Evolutionary conservation across 2,329 filamentous ascomycete genomes (phyloP).

Genomic region (Colletotrichum gigasporum): DNA sequence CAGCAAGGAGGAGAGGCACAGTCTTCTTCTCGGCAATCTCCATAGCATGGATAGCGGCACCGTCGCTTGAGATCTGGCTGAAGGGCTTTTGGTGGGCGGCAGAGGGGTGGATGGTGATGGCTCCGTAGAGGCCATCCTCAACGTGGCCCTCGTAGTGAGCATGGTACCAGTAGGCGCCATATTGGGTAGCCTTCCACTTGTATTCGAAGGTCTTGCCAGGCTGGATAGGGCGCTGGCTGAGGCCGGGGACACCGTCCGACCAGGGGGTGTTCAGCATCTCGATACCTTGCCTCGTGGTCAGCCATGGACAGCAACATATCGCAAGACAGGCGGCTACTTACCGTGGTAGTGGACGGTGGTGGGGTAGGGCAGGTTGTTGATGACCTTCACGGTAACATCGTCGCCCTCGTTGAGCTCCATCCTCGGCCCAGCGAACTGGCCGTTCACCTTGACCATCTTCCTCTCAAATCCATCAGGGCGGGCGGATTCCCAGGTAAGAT

Average conservation of each 20-base stretch:
- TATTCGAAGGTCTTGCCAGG: constrained; percentile 60
- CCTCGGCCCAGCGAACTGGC: constrained; percentile 68
- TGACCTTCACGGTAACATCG: constrained; percentile 52
- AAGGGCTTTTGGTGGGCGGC: constrained; percentile 53
- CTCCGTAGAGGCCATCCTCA: constrained; percentile 68
- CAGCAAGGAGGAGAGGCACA: constrained; percentile 61
- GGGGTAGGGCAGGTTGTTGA: constrained; percentile 57
- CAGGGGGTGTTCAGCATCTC: constrained; percentile 55
- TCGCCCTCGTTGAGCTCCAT: constrained; percentile 64
- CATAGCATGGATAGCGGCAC: constrained; percentile 46
- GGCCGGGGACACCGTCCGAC: constrained; percentile 68
- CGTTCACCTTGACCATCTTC: constrained; percentile 64
- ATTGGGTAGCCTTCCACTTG: constrained; percentile 62
- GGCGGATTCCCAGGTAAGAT: constrained; percentile 47
- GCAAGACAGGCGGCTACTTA: constrained; percentile 21
- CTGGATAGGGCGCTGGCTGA: constrained; percentile 62
- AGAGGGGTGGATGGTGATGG: constrained; percentile 59
- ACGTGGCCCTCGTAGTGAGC: constrained; percentile 64
- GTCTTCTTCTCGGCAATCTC: constrained; percentile 56
- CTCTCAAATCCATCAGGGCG: constrained; percentile 55
- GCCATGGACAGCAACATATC: neutral
- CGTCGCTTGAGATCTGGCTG: constrained; percentile 54
- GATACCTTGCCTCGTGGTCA: constrained; percentile 40
- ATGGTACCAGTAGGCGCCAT: constrained; percentile 71
- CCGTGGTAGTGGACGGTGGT: constrained; percentile 62